Evolutionary conservation across 768 basidiomycete genomes (phyloP), one percentile per base, ranked within the genome.

Genomic region (Dendrothele bispora): DNA sequence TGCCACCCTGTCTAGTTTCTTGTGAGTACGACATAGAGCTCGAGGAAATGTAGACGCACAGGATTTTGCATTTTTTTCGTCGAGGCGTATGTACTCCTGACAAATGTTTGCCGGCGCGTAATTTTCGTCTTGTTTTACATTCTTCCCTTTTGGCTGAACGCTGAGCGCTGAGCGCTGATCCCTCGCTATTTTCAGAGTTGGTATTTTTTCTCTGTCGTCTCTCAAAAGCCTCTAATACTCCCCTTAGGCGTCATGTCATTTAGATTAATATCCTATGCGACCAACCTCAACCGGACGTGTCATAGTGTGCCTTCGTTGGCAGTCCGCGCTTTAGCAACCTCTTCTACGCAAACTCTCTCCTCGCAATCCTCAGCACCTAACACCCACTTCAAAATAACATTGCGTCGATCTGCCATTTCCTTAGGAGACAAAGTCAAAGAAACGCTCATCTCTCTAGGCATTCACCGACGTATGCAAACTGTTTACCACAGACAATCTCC

Each of bases 361-460:
- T 5, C 39, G 39, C 10, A 24, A 24, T 18, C 46, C 2, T n/a
- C 26, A 14, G 20, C 41, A 38, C 7, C 24, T 22, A 70, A 66
- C 25, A 91, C 93, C 0, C 90, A 95, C 67, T 94, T 79, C 73
- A 89, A 88, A 71, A 86, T 98, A 58, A 95, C 93, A 17, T 83
- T 95, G 24, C 80, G 80, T 8, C 88, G 94, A 46, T 95, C 93
- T 5, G 86, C 83, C 40, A 94, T 95, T 52, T 86, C 91, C 1
- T 80, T 95, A 7, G 85, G 87, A 3, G 71, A 80, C 48, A 77
- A 76, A 56, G 80, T 83, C 48, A 78, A 85, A 60, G 83, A 75
- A 39, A 95, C 93, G 0, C 74, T 95, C 37, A 74, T 78, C n/a
- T 79, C 91, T 0, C 81, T 98, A 2, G 94, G 94, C 1, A 74